phyloP scores from a whole-genome alignment of 768 basidiomycete genomes.

The Lyophyllum semitale region DNA sequence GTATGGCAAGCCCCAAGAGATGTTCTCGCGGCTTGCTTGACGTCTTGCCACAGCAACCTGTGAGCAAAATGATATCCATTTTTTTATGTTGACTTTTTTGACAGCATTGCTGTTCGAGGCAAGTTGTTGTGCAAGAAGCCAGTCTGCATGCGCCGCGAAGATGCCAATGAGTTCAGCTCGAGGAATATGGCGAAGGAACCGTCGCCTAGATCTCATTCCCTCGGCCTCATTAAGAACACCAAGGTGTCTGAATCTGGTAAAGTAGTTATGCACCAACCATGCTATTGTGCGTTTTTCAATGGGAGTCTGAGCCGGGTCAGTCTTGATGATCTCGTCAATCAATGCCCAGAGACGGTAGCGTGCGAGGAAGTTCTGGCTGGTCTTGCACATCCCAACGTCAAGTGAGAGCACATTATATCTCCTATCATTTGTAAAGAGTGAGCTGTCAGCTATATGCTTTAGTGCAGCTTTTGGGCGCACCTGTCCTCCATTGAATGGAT shows the following conservation, averaged over 20 bases:
- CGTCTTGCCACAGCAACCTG: slow-evolving; percentile 30
- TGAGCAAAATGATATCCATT: slow-evolving; percentile 51
- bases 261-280: slow-evolving; percentile 51
- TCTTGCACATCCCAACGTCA: slow-evolving; percentile 41
- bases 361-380: slow-evolving; percentile 51
- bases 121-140: slow-evolving; percentile 56
- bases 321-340: slow-evolving; percentile 45
- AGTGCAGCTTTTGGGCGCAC: not conserved
- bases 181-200: slow-evolving; percentile 49
- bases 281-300: slow-evolving; percentile 42
- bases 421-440: slow-evolving; percentile 34
- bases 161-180: slow-evolving; percentile 49
- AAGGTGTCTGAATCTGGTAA: slow-evolving; percentile 22
- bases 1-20: slow-evolving; percentile 34
- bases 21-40: slow-evolving; percentile 25
- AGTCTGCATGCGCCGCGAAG: slow-evolving; percentile 59
- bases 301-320: slow-evolving; percentile 31
- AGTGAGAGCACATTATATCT: slow-evolving; percentile 47
- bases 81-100: slow-evolving; percentile 39
- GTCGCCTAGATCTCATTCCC: slow-evolving; percentile 30
- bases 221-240: slow-evolving; percentile 32
- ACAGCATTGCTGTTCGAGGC: slow-evolving; percentile 20
- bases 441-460: not conserved
- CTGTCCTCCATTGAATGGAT: slow-evolving; percentile 22
- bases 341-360: slow-evolving; percentile 50